Evolutionary conservation across 495 filamentous ascomycete species (phyloP).

Genomic region (Cudoniella acicularis): DNA sequence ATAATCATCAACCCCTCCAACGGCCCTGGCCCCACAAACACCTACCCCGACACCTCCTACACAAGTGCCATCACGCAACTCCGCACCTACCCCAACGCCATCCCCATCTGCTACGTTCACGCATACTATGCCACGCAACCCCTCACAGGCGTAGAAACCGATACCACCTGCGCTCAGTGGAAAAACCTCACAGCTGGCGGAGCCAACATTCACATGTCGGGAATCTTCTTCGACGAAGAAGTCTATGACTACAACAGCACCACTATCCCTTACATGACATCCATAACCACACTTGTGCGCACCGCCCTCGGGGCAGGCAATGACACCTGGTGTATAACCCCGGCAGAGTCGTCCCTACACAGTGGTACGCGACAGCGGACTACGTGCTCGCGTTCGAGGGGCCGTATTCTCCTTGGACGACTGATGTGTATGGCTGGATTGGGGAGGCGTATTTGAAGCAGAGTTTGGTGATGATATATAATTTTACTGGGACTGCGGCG

Average conservation of each 20-base stretch:
- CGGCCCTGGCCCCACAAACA: no score
- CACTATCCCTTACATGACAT: not conserved
- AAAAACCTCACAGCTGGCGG: conserved; percentile 23
- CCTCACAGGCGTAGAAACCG: not conserved
- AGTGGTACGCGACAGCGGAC: conserved; percentile 1
- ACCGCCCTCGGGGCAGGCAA: not conserved
- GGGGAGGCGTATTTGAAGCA: not conserved
- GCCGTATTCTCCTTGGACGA: not conserved
- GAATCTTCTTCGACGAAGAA: conserved; percentile 32
- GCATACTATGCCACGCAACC: conserved; percentile 27
- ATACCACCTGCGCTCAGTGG: not conserved
- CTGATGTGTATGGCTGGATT: not conserved
- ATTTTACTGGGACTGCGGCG: not conserved
- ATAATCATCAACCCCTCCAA: no score
- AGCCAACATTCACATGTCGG: conserved; percentile 34
- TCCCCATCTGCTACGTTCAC: conserved; percentile 40
- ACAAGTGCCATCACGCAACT: conserved; percentile 32
- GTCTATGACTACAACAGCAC: not conserved
- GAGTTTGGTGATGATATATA: conserved; percentile 5
- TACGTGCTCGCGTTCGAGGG: conserved; percentile 2
- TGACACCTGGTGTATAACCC: not conserved
- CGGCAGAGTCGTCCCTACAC: not conserved
- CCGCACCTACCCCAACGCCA: conserved; percentile 36
- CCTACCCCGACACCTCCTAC: conserved; percentile 18
- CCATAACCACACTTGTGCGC: not conserved